Conservation (phyloP, 177 flowering plant species). For the Telopea speciosissima region DNA sequence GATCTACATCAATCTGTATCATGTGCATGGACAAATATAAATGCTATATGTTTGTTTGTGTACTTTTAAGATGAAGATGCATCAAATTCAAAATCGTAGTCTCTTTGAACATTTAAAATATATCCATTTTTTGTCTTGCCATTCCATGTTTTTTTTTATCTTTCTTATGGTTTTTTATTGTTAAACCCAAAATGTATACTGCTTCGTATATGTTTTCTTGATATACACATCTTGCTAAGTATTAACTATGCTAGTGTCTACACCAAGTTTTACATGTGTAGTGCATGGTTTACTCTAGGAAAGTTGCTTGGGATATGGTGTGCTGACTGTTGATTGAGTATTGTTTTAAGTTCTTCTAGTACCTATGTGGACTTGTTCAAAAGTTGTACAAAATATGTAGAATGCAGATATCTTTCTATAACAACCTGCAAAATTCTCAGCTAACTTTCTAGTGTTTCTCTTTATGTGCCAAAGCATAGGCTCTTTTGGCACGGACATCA, state of each 20-base stretch:
- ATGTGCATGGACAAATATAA: too few species aligned
- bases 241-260: not conserved
- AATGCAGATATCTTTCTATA: not conserved
- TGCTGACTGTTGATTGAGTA: too few species aligned
- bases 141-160: not conserved
- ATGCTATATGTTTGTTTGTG: not conserved
- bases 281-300: not conserved
- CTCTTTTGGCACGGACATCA: constrained; percentile 99
- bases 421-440: not conserved
- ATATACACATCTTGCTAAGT: not conserved
- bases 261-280: not conserved
- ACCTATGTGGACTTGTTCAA: not conserved
- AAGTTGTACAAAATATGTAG: not conserved
- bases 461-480: constrained; percentile 38
- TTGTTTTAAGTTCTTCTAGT: not conserved
- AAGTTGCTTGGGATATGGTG: not conserved
- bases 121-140: not conserved
- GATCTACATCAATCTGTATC: too few species aligned
- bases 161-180: too few species aligned
- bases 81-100: not conserved
- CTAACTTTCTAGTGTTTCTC: constrained; percentile 11
- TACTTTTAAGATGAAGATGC: not conserved
- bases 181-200: too few species aligned
- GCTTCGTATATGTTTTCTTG: not conserved
- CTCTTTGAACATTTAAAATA: too few species aligned